Evolutionary conservation across 1,284 basidiomycete species (phyloP).

Genomic region (Volvariella volvacea): DNA sequence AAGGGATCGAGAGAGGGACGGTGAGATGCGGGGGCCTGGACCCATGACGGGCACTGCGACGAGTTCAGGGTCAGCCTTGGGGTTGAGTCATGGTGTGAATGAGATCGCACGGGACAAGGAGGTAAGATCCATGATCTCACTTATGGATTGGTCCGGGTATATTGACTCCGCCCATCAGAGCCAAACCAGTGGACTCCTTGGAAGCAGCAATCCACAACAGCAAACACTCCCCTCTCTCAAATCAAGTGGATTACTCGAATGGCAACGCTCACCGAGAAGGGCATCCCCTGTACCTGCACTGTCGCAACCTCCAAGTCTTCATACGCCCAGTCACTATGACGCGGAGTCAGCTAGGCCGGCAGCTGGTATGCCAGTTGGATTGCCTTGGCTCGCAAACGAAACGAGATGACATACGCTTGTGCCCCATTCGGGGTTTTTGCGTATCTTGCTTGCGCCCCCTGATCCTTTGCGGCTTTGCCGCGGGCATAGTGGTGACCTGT

Average conservation of each 20-base stretch:
- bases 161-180: constrained; percentile 10
- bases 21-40: constrained; percentile 8
- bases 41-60: constrained; percentile 7
- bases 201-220: constrained; percentile 5
- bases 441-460: too few relatives aligned
- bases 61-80: constrained; percentile 12
- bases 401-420: constrained; percentile 30
- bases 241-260: constrained; percentile 63
- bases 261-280: constrained; percentile 15
- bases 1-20: constrained; percentile 4
- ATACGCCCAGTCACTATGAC: too few relatives aligned
- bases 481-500: too few relatives aligned
- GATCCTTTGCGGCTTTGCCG: too few relatives aligned
- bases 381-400: constrained; percentile 54
- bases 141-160: constrained; percentile 13
- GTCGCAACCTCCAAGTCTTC: too few relatives aligned
- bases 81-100: constrained; percentile 21
- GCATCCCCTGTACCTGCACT: constrained; percentile 12
- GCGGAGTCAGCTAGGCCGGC: constrained; percentile 19
- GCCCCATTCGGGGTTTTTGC: background rate
- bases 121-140: constrained; percentile 10
- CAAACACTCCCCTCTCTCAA: constrained; percentile 64
- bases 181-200: background rate
- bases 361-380: constrained; percentile 46
- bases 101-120: constrained; percentile 17